phyloP scores from a whole-genome alignment of 1,284 basidiomycete genomes.

The Coniferiporia weirii region DNA sequence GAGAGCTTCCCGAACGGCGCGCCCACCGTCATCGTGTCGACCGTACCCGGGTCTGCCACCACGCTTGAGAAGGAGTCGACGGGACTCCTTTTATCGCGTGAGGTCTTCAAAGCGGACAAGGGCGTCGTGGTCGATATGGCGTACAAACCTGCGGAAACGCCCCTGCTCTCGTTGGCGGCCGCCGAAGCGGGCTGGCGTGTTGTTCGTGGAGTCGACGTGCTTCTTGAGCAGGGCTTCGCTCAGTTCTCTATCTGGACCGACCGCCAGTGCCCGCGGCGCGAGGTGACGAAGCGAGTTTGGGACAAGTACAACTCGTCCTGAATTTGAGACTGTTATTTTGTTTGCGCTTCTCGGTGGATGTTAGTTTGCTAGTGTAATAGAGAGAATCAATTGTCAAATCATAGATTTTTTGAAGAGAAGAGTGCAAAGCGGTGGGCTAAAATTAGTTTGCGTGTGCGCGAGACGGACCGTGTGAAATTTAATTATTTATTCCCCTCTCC shows the following conservation, averaged over 20 bases:
- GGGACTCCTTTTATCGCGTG: slow-evolving; percentile 50
- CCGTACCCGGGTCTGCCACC: slow-evolving; percentile 77
- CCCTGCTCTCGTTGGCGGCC: slow-evolving; percentile 66
- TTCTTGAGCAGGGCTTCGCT: slow-evolving; percentile 46
- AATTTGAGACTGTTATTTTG: not conserved
- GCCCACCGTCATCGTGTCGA: slow-evolving; percentile 77
- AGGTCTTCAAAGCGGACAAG: slow-evolving; percentile 42
- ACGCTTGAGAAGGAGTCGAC: slow-evolving; percentile 32
- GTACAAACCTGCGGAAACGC: slow-evolving; percentile 79
- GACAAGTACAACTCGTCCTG: slow-evolving; percentile 33
- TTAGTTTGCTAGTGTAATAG: too few species aligned
- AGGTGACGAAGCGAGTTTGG: slow-evolving; percentile 46
- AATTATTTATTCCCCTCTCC: too few species aligned
- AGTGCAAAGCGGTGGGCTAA: too few species aligned
- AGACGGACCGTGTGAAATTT: too few species aligned
- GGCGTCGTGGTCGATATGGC: slow-evolving; percentile 90
- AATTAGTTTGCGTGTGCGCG: too few species aligned
- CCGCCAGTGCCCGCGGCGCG: slow-evolving; percentile 44
- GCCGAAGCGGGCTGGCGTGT: slow-evolving; percentile 81
- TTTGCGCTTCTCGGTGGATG: too few species aligned
- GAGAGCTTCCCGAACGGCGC: slow-evolving; percentile 45
- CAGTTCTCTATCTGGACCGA: slow-evolving; percentile 50
- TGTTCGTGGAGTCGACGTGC: slow-evolving; percentile 81
- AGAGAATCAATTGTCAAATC: too few species aligned
- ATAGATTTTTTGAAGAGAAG: too few species aligned